Conservation (phyloP, 257 asterid species). For the Petunia secreta region DNA sequence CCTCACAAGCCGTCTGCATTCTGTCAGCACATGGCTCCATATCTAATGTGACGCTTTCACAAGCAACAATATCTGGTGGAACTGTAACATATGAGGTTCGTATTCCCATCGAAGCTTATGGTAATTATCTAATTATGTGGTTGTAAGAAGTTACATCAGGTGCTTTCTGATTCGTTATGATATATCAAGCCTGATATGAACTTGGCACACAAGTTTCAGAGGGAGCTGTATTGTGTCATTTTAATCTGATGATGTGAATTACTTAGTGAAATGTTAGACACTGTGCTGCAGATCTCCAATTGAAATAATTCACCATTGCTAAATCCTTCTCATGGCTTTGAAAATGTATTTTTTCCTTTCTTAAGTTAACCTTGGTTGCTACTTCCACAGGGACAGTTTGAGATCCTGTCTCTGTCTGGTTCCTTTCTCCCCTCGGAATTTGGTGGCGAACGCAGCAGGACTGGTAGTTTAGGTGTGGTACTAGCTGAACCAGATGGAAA, state of each 20-base stretch:
- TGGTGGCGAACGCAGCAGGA: constrained; percentile 29
- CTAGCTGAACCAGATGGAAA: constrained; percentile 32
- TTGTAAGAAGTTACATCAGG: neutral
- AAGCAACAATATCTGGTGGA: constrained; percentile 30
- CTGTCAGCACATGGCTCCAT: constrained; percentile 36
- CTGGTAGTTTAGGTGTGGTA: constrained; percentile 32
- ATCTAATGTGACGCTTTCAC: constrained; percentile 30
- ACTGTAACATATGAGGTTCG: constrained; percentile 34
- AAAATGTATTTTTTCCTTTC: constrained; percentile 14
- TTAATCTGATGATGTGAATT: neutral
- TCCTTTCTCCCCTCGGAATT: constrained; percentile 28
- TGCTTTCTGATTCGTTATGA: neutral
- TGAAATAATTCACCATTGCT: neutral
- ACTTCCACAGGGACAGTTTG: constrained; percentile 34
- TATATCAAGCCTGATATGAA: neutral
- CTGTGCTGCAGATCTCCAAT: neutral
- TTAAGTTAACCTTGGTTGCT: neutral
- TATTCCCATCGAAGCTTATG: neutral
- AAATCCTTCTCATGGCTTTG: neutral
- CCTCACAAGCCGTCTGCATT: constrained; percentile 29
- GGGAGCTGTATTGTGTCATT: neutral
- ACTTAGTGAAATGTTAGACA: neutral
- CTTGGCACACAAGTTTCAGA: neutral
- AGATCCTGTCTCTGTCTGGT: constrained; percentile 35
- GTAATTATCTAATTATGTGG: neutral